Evolutionary conservation across 768 basidiomycete species (phyloP).

Genomic region (Trametes gibbosa): DNA sequence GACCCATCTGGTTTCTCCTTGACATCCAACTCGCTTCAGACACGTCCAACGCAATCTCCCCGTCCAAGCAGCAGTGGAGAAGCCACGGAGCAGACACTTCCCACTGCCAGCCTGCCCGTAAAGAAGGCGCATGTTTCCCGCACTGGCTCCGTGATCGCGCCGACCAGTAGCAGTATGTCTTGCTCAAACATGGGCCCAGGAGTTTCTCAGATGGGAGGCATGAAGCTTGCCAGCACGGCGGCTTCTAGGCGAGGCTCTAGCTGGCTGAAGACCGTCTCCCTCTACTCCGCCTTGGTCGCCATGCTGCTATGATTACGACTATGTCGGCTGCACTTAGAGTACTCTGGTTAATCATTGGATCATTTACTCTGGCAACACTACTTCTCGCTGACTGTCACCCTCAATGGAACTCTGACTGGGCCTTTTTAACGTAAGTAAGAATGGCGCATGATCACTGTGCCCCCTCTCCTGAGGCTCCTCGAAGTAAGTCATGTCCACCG

Average conservation of each 20-base stretch:
- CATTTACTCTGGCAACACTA: background rate
- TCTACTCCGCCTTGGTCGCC: conserved; percentile 1
- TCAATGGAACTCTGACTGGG: too few relatives aligned
- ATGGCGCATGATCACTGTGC: conserved; percentile 27
- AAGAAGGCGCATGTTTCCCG: background rate
- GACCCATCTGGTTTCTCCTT: background rate
- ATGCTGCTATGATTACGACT: background rate
- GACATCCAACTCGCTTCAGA: background rate
- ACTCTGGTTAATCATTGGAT: background rate
- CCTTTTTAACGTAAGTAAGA: conserved; percentile 19
- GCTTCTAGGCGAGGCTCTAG: background rate
- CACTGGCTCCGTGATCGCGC: background rate
- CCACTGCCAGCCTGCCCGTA: conserved; percentile 16
- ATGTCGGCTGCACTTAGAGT: background rate
- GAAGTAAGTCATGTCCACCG: conserved; percentile 22
- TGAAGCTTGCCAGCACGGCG: conserved; percentile 10
- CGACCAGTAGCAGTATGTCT: background rate
- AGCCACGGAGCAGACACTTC: background rate
- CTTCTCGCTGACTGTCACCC: background rate
- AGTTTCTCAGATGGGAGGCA: conserved; percentile 1
- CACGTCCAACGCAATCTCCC: background rate
- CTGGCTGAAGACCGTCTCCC: background rate
- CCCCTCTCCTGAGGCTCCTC: conserved; percentile 24
- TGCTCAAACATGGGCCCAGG: conserved; percentile 6
- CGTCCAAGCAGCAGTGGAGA: background rate